A percentile compares a stretch with the other conserved stretches of the same genome.
Conservation (phyloP, 192 early-diverging fungal genomes). For the Entomortierella beljakovae region DNA sequence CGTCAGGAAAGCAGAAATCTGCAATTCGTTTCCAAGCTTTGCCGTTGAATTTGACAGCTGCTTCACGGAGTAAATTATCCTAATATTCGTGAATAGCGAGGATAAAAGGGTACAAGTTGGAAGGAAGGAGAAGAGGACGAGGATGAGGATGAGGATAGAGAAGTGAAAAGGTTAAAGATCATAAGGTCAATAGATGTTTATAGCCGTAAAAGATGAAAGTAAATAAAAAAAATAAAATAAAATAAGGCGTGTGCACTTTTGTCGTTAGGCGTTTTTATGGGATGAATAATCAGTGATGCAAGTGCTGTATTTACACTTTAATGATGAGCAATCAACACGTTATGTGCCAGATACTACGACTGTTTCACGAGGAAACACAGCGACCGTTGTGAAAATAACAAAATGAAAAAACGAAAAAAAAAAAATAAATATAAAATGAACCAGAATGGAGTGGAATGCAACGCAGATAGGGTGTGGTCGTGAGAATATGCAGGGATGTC, state of each 20-base stretch:
- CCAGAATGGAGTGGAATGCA: slow-evolving; percentile 1
- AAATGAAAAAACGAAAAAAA: not conserved
- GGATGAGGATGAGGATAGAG: not conserved
- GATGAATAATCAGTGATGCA: slow-evolving; percentile 5
- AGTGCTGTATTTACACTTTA: slow-evolving; percentile 6
- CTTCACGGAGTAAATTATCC: slow-evolving; percentile 46
- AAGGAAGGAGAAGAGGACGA: slow-evolving; percentile 1
- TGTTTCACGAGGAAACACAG: slow-evolving; percentile 18
- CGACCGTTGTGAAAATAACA: slow-evolving; percentile 3
- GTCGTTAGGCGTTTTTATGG: not conserved
- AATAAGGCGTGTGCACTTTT: slow-evolving; percentile 11
- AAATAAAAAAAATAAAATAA: not conserved
- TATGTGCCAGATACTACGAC: not conserved
- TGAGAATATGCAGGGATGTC: slow-evolving; percentile 16
- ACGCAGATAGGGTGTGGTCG: not conserved
- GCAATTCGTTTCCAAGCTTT: slow-evolving; percentile 55
- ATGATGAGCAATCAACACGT: not conserved
- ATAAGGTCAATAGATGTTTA: slow-evolving; percentile 5
- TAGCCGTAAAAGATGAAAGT: no score
- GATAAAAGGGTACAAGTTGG: not conserved
- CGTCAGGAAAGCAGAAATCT: slow-evolving; percentile 50
- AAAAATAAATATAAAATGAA: not conserved
- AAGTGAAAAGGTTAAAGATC: slow-evolving; percentile 1
- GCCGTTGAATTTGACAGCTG: slow-evolving; percentile 53
- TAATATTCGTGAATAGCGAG: slow-evolving; percentile 2